Conservation (phyloP, 1,139 yeast genomes). For the Yamadazyma blattariae region DNA sequence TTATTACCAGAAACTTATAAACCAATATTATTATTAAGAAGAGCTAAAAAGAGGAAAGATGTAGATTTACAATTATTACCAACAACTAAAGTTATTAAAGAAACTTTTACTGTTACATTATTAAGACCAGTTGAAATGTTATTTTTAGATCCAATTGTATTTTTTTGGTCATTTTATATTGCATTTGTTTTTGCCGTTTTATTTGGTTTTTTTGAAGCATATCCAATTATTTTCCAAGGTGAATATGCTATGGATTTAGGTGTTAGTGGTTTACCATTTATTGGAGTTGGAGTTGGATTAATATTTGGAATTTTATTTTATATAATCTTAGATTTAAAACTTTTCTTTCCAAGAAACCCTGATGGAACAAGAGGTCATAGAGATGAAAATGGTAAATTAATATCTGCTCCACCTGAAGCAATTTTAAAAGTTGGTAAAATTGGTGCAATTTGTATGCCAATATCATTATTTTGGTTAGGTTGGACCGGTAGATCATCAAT, state of each 20-base stretch:
- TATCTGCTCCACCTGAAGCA: conserved; percentile 40
- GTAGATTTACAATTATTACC: conserved; percentile 37
- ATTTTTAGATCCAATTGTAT: conserved; percentile 65
- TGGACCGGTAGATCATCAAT: conserved; percentile 67
- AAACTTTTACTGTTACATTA: conserved; percentile 34
- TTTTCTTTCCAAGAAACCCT: conserved; percentile 54
- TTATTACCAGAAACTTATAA: conserved; percentile 71
- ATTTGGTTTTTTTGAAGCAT: conserved; percentile 77
- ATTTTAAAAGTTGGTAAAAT: conserved; percentile 45
- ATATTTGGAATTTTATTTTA: conserved; percentile 51
- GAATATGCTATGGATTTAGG: conserved; percentile 58
- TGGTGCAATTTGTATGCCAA: conserved; percentile 64
- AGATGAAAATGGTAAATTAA: conserved; percentile 53
- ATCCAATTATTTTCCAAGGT: conserved; percentile 68
- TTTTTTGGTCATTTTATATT: conserved; percentile 61
- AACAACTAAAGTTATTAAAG: conserved; percentile 9
- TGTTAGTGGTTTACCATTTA: conserved; percentile 62
- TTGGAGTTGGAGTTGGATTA: conserved; percentile 69
- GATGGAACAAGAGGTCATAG: conserved; percentile 61
- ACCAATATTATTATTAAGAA: conserved; percentile 50
- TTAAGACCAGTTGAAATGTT: conserved; percentile 65
- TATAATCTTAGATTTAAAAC: conserved; percentile 43
- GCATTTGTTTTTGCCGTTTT: conserved; percentile 74
- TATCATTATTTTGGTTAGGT: conserved; percentile 76
- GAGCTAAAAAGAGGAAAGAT: conserved; percentile 58